Percentiles rank a stretch among this genome's conserved stretches.
Conservation (phyloP, 2,329 filamentous ascomycete species). For the Alternaria sp. region DNA sequence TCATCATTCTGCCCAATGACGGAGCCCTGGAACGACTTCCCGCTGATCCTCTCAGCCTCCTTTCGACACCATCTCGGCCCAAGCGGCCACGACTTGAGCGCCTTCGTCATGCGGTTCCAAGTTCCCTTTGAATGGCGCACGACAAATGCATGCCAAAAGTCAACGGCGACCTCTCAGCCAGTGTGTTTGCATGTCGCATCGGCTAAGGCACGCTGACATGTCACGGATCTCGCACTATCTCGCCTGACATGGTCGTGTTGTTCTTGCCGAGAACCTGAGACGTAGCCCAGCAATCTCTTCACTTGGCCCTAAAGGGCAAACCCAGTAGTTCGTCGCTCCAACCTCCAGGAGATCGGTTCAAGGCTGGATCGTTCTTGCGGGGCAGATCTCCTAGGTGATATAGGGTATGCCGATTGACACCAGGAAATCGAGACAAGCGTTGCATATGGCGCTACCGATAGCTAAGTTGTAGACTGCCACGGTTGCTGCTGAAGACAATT, state of each 20-base stretch:
- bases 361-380: slow-evolving; percentile 12
- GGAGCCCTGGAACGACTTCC: slow-evolving; percentile 5
- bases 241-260: background rate
- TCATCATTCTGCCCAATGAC: slow-evolving; percentile 11
- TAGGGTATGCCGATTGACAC: background rate
- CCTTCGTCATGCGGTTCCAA: background rate
- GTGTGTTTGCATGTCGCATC: background rate
- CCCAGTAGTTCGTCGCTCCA: background rate
- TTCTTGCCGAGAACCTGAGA: slow-evolving; percentile 3
- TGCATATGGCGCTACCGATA: background rate
- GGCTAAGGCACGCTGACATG: background rate
- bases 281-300: slow-evolving; percentile 10
- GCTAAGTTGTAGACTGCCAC: background rate
- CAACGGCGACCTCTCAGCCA: background rate
- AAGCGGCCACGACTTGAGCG: background rate
- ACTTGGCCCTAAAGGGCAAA: slow-evolving; percentile 10
- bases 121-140: background rate
- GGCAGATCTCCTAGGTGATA: background rate
- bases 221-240: background rate
- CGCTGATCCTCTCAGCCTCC: slow-evolving; percentile 19
- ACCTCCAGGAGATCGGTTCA: slow-evolving; percentile 3
- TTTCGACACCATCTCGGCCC: background rate
- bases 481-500: background rate
- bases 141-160: background rate
- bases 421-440: background rate